phyloP scores from a whole-genome alignment of 176 grass and related monocot genomes.

The Musa troglodytarum region DNA sequence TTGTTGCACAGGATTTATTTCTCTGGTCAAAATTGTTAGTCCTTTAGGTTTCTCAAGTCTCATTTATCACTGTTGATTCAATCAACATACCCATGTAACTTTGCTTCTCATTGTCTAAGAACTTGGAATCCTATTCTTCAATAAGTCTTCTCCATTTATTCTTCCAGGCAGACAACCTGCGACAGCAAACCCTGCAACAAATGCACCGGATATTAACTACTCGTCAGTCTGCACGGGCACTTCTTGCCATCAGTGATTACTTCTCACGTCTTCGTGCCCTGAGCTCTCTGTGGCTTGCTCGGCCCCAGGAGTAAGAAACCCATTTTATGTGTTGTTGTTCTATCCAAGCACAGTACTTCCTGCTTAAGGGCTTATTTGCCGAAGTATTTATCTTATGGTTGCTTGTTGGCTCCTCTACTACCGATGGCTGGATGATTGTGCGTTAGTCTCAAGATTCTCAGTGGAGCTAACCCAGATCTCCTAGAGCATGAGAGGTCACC shows the following conservation, averaged over 20 bases:
- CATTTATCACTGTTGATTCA: neutral
- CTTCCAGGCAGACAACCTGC: conserved; percentile 46
- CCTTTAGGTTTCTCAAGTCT: neutral
- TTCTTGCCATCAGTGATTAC: conserved; percentile 41
- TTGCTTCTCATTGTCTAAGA: no score
- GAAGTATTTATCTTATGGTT: neutral
- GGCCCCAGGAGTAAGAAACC: conserved; percentile 26
- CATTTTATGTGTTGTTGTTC: neutral
- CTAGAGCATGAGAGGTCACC: neutral
- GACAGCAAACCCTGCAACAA: conserved; percentile 31
- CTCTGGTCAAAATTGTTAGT: neutral
- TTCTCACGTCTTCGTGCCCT: conserved; percentile 37
- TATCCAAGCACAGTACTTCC: neutral
- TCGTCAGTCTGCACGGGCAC: conserved; percentile 38
- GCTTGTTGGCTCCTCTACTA: neutral
- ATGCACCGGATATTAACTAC: conserved; percentile 36
- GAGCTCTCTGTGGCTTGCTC: conserved; percentile 45
- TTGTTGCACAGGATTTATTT: neutral
- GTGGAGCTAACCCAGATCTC: neutral
- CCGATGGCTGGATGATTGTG: neutral
- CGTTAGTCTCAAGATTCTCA: neutral
- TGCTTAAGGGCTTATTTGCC: neutral
- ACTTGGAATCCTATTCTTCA: neutral
- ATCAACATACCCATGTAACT: neutral
- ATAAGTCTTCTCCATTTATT: neutral